Evolutionary conservation across 129 eudicot genomes (phyloP).

Genomic region (Flaveria bidentis): DNA sequence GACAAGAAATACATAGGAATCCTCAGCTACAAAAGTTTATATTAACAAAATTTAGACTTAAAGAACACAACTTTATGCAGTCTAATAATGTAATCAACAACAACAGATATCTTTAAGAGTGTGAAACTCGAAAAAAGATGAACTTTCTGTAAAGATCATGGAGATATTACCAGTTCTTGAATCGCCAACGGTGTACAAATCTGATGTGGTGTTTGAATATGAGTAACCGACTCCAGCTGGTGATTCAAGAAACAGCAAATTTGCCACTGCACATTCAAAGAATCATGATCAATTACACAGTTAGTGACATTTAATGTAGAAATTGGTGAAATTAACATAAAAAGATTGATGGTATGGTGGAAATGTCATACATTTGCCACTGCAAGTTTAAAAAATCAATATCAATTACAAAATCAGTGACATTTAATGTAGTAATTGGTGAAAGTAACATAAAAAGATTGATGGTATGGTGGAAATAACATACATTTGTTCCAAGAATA

Average conservation of each 20-base stretch:
- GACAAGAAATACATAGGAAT: slow-evolving; percentile 69
- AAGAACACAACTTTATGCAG: slow-evolving; percentile 15
- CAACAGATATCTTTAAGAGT: slow-evolving; percentile 1
- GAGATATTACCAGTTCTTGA: slow-evolving; percentile 65
- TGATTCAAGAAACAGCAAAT: slow-evolving; percentile 92
- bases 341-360: not conserved
- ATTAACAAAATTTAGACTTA: slow-evolving; percentile 27
- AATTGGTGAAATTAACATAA: not conserved
- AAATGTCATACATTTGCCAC: slow-evolving; percentile 55
- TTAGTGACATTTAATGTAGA: not conserved
- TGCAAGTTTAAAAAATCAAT: not conserved
- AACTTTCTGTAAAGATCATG: slow-evolving; percentile 3
- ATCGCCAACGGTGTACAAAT: slow-evolving; percentile 82
- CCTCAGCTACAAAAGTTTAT: slow-evolving; percentile 68
- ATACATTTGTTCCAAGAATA: slow-evolving; percentile 95
- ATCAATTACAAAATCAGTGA: slow-evolving; percentile 8
- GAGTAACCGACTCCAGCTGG: slow-evolving; percentile 99
- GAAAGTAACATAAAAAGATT: slow-evolving; percentile 5
- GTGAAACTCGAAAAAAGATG: slow-evolving; percentile 13
- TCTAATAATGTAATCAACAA: slow-evolving; percentile 1
- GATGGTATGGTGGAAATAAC: slow-evolving; percentile 8
- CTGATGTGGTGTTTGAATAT: slow-evolving; percentile 77
- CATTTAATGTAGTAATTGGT: not conserved
- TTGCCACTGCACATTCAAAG: slow-evolving; percentile 71
- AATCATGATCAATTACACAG: slow-evolving; percentile 17